phyloP scores from a whole-genome alignment of 345 rosid species.

The Clausena lansium region DNA sequence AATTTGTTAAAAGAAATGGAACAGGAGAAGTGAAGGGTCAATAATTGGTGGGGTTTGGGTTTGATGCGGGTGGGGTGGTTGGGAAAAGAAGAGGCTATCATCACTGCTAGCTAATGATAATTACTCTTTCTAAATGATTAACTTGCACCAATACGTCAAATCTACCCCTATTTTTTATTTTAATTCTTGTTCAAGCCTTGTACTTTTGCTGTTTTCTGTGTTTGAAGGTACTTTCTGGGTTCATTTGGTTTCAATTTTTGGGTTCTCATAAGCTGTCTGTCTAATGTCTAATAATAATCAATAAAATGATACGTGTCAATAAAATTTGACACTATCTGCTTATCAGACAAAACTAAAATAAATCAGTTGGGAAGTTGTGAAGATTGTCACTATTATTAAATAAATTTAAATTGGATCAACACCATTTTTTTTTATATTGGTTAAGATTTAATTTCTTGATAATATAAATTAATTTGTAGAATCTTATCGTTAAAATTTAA shows the following conservation, averaged over 20 bases:
- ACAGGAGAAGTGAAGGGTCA: not conserved
- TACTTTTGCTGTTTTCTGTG: no score
- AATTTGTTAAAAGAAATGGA: conserved; percentile 1
- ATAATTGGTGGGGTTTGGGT: conserved; percentile 25
- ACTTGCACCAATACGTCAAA: not conserved
- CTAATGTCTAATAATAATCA: not conserved
- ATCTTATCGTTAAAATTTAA: no score
- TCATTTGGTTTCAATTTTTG: not conserved
- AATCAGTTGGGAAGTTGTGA: no score
- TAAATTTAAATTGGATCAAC: no score
- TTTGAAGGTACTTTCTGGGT: not conserved
- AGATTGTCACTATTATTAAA: no score
- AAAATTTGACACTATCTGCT: no score
- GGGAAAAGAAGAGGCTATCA: conserved; percentile 27
- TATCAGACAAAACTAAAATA: no score
- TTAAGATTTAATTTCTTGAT: no score
- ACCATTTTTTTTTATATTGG: no score
- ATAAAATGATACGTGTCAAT: no score
- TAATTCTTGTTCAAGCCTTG: not conserved
- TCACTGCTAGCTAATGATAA: conserved; percentile 16
- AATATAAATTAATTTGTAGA: no score
- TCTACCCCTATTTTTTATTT: not conserved
- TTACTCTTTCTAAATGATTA: conserved; percentile 9
- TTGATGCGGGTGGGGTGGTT: conserved; percentile 40
- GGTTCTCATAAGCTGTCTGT: not conserved